These are phyloP conservation scores for Suillus subluteus DNA, from an alignment of 768 basidiomycete genomes.

Conservation along the genomic window DNA sequence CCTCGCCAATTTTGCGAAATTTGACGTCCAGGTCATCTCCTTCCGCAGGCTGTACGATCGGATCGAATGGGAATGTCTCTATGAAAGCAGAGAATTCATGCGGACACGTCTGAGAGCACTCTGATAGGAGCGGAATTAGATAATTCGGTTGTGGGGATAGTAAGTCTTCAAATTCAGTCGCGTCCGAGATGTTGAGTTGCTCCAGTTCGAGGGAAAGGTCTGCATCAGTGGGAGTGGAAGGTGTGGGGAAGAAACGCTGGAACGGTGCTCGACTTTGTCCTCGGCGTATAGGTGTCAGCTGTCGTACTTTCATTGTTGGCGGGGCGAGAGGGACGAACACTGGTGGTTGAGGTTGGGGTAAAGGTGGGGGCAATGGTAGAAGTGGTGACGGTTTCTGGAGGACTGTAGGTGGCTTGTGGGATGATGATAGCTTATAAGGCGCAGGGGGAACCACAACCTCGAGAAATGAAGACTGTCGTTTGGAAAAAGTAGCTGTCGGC, in stretches of 20 bases:
- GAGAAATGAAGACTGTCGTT: slow-evolving; percentile 27
- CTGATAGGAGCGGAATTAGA: slow-evolving; percentile 65
- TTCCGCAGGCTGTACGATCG: slow-evolving; percentile 50
- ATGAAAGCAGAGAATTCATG: slow-evolving; percentile 86
- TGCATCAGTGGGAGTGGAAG: slow-evolving; percentile 56
- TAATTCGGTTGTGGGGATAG: slow-evolving; percentile 50
- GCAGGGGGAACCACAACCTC: slow-evolving; percentile 49
- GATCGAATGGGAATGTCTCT: slow-evolving; percentile 76
- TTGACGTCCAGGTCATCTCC: slow-evolving; percentile 32
- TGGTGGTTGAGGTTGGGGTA: slow-evolving; percentile 10
- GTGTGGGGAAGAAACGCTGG: slow-evolving; percentile 51
- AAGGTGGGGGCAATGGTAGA: not conserved
- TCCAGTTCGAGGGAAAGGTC: slow-evolving; percentile 43
- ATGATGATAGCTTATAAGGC: slow-evolving; percentile 22
- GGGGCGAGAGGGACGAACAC: slow-evolving; percentile 23
- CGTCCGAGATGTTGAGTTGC: slow-evolving; percentile 49
- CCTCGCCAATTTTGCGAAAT: slow-evolving; percentile 93
- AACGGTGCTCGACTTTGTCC: slow-evolving; percentile 37
- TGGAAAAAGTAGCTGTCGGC: slow-evolving; percentile 8
- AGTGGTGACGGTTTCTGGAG: slow-evolving; percentile 12
- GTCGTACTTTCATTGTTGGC: slow-evolving; percentile 51
- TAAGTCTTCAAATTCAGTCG: slow-evolving; percentile 51
- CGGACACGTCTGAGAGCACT: slow-evolving; percentile 70
- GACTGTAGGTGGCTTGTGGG: slow-evolving; percentile 18
- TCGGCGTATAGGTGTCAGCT: slow-evolving; percentile 69